A percentile compares a stretch with the other conserved stretches of the same genome.
Evolutionary conservation across 1,139 yeast genomes (phyloP).

Genomic region (Scheffersomyces insectosa): DNA sequence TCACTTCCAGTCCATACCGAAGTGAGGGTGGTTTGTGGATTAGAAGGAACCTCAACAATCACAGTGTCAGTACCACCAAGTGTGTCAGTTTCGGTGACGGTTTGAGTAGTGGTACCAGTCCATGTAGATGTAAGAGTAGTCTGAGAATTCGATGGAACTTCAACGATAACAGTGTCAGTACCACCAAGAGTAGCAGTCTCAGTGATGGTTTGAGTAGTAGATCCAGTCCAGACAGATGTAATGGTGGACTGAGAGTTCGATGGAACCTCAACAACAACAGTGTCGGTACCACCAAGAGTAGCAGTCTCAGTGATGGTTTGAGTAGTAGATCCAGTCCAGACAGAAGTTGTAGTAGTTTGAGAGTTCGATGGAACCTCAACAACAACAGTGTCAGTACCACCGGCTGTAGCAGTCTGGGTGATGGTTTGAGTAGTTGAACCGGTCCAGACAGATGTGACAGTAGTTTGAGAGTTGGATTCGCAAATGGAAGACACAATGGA

Average conservation of each 20-base stretch:
- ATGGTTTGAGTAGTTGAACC: constrained; percentile 5
- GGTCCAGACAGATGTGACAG: constrained; percentile 3
- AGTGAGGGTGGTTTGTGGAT: constrained; percentile 13
- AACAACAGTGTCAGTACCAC: constrained; percentile 13
- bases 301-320: neutral
- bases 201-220: neutral
- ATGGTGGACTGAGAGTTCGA: neutral
- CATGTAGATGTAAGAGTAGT: neutral
- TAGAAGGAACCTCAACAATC: neutral
- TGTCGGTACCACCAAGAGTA: constrained; percentile 12
- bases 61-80: neutral
- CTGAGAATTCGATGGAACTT: neutral
- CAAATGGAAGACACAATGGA: neutral
- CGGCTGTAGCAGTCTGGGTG: constrained; percentile 5
- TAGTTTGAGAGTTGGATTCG: constrained; percentile 2
- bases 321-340: constrained; percentile 1
- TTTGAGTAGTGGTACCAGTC: neutral
- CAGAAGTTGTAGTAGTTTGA: constrained; percentile 12
- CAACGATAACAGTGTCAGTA: neutral
- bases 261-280: neutral
- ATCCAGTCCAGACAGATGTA: neutral
- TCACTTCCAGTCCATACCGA: neutral
- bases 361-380: constrained; percentile 14
- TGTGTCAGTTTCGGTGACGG: neutral
- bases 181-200: neutral